These are phyloP conservation scores for Stipa capillata DNA, from an alignment of 176 grass and related monocot genomes.

Conservation along the genomic window DNA sequence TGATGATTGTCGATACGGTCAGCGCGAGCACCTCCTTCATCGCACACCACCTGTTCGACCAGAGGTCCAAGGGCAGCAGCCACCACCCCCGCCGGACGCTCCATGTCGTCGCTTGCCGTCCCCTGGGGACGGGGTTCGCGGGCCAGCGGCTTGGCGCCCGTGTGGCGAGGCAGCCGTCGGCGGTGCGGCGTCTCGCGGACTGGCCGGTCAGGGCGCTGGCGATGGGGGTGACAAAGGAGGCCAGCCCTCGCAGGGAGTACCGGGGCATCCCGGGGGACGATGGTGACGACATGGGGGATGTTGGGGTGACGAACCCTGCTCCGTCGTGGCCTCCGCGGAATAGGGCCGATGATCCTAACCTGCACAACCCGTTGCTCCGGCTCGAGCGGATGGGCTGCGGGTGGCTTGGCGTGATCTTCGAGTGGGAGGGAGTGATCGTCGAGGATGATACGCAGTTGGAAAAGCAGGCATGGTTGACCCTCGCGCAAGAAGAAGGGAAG, in stretches of 20 bases:
- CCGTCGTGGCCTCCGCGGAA: slow-evolving; percentile 65
- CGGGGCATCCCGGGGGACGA: slow-evolving; percentile 47
- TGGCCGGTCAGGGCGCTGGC: slow-evolving; percentile 47
- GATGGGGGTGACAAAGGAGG: slow-evolving; percentile 55
- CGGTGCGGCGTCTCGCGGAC: slow-evolving; percentile 12
- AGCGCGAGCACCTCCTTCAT: slow-evolving; percentile 73
- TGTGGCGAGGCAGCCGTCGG: background rate
- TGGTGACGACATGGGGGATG: slow-evolving; percentile 21
- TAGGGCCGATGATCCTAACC: slow-evolving; percentile 57
- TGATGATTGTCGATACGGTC: slow-evolving; percentile 63
- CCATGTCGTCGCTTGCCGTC: slow-evolving; percentile 35
- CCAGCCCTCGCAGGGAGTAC: slow-evolving; percentile 33
- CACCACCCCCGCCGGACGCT: slow-evolving; percentile 7
- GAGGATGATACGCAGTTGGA: slow-evolving; percentile 71
- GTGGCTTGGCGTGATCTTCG: slow-evolving; percentile 85
- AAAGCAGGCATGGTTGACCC: slow-evolving; percentile 61
- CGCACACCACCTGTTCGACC: slow-evolving; percentile 47
- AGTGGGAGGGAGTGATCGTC: slow-evolving; percentile 87
- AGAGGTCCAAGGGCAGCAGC: slow-evolving; percentile 14
- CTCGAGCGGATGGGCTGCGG: slow-evolving; percentile 89
- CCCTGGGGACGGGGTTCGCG: slow-evolving; percentile 25
- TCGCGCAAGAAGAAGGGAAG: slow-evolving; percentile 72
- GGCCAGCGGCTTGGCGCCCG: slow-evolving; percentile 36
- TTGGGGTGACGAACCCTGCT: background rate
- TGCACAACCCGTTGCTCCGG: slow-evolving; percentile 75